Percentiles rank a stretch among this genome's conserved stretches.
These are phyloP conservation scores for Brassica nigra DNA, from an alignment of 345 rosid species.

Conservation along the genomic window DNA sequence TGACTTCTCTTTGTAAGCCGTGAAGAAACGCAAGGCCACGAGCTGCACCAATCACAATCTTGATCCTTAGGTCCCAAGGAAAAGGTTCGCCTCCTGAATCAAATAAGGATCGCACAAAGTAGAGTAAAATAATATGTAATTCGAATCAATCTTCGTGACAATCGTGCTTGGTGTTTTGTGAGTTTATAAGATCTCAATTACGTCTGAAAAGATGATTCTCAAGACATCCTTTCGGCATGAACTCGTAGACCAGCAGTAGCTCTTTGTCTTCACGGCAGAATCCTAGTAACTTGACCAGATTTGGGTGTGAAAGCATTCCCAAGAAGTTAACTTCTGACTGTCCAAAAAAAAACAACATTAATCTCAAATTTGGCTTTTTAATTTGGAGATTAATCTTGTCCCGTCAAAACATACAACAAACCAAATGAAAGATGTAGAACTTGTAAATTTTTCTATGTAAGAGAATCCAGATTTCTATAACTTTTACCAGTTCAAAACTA, in stretches of 20 bases:
- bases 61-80: conserved; percentile 80
- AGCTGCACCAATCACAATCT: conserved; percentile 80
- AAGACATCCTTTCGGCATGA: conserved; percentile 76
- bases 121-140: background rate
- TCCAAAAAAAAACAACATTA: conserved; percentile 20
- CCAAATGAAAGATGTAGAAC: background rate
- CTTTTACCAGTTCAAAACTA: background rate
- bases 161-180: background rate
- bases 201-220: conserved; percentile 82
- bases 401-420: background rate
- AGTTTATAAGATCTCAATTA: conserved; percentile 44
- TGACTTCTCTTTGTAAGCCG: conserved; percentile 67
- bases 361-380: background rate
- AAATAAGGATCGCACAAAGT: background rate
- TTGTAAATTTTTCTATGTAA: background rate
- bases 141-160: background rate
- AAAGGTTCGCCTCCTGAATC: conserved; percentile 56
- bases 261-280: conserved; percentile 77
- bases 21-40: conserved; percentile 79
- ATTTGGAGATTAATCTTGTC: background rate
- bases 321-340: conserved; percentile 88
- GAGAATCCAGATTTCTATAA: background rate
- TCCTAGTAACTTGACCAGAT: conserved; percentile 74
- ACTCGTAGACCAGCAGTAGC: conserved; percentile 80
- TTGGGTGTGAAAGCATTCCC: conserved; percentile 80